Evolutionary conservation across 2,329 filamentous ascomycete genomes (phyloP), one percentile per base, ranked within the genome.

Genomic region (Grosmannia penicillata): DNA sequence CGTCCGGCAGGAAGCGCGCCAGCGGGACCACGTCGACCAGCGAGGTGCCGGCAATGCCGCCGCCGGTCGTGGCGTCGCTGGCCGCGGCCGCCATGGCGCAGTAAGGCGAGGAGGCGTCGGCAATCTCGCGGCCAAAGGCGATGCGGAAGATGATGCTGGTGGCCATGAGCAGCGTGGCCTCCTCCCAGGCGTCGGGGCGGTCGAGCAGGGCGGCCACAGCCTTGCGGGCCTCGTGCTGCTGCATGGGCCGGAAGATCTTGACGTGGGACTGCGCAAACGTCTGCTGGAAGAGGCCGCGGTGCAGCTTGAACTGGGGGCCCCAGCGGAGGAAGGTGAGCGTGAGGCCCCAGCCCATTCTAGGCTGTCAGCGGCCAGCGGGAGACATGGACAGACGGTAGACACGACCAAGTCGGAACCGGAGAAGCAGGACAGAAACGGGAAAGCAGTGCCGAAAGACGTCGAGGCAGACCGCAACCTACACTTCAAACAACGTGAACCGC

Each of bases 1-100:
- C 40, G 36, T 37, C 36, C 0, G 65, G 63, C n/a, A 68, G 44
- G 42, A 57, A 56, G 30, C 54, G 55, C 22, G 60, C 47, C n/a
- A 57, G 51, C 0, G 66, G 67, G 37, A 70, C 66, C 43, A 64
- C 57, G 47, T 70, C 66, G 13, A 68, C 61, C 2, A 64, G 51
- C 3, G 59, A 63, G 4, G 53, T 52, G 15, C 53, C 54, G 13
- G 54, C 51, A 24, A 51, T 47, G 17, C 49, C 50, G 14, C 51
- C 51, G 19, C 52, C 59, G 45, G 40, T 53, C 22, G 49, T 52
- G 26, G 46, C 46, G 3, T 44, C 36, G 40, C 42, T 43, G 29
- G 43, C 46, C 3, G 39, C 46, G 8, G 38, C 39, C 3, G 59
- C 56, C 43, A 61, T 53, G 38, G 60, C 49, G 26, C 65, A 55